A percentile compares a stretch with the other conserved stretches of the same genome.
These are phyloP conservation scores for Raphanus raphanistrum DNA, from an alignment of 345 rosid species.

Conservation along the genomic window DNA sequence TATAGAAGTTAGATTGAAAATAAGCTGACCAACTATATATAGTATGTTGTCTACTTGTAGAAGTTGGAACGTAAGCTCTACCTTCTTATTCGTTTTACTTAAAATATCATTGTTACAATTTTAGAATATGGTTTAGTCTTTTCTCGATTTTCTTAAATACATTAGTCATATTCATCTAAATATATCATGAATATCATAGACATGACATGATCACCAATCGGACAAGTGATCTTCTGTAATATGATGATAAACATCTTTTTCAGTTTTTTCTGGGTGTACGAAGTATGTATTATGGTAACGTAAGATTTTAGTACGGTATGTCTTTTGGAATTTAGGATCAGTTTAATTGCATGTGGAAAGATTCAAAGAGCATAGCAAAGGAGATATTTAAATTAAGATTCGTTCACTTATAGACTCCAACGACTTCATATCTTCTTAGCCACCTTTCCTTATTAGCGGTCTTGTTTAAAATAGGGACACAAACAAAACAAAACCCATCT, in stretches of 20 bases:
- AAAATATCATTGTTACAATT: neutral
- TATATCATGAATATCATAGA: neutral
- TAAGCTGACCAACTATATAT: neutral
- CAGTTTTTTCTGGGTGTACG: neutral
- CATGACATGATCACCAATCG: neutral
- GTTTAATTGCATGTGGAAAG: neutral
- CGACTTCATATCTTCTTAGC: neutral
- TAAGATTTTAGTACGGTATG: neutral
- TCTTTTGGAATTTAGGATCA: neutral
- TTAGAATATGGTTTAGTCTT: neutral
- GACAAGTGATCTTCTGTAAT: neutral
- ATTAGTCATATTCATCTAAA: neutral
- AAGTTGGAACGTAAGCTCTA: neutral
- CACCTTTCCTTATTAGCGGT: slow-evolving; percentile 5
- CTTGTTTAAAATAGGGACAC: neutral
- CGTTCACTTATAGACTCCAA: neutral
- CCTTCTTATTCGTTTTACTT: neutral
- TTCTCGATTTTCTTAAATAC: neutral
- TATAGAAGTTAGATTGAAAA: neutral
- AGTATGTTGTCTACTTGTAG: neutral
- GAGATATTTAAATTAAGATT: neutral
- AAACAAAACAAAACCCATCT: slow-evolving; percentile 10
- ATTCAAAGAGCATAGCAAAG: neutral
- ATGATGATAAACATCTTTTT: neutral
- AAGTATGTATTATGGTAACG: neutral